Conservation (phyloP, 1,284 basidiomycete genomes). For the Sphagnurus paluster region DNA sequence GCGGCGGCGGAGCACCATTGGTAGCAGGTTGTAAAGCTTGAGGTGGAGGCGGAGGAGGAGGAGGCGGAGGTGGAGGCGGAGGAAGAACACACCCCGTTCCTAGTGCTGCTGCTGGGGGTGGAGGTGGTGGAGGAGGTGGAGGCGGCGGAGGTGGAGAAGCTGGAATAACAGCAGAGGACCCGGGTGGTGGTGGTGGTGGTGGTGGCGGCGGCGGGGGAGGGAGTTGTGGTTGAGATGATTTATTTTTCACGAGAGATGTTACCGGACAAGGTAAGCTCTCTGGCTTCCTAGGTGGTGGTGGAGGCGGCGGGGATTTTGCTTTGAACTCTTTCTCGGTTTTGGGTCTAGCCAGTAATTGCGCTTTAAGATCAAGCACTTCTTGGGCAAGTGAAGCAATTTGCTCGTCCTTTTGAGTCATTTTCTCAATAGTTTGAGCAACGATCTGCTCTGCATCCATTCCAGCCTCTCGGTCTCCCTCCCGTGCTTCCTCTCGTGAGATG, state of each 20-base stretch:
- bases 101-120: background rate
- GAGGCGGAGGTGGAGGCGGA: constrained; percentile 25
- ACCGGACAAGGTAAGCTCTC: constrained; percentile 18
- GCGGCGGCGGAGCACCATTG: constrained; percentile 23
- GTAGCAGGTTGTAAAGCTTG: constrained; percentile 28
- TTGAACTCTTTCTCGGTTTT: constrained; percentile 75
- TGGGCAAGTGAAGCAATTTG: constrained; percentile 56
- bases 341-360: constrained; percentile 50
- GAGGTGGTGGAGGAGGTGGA: constrained; percentile 25
- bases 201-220: constrained; percentile 21
- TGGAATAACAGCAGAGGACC: constrained; percentile 15
- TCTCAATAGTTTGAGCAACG: constrained; percentile 69
- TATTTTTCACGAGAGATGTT: background rate
- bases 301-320: constrained; percentile 62
- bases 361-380: constrained; percentile 55
- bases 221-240: background rate
- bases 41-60: constrained; percentile 19
- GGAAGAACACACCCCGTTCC: constrained; percentile 4
- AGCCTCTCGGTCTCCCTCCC: constrained; percentile 45
- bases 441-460: constrained; percentile 74
- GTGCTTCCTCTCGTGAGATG: constrained; percentile 46
- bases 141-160: constrained; percentile 28
- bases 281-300: constrained; percentile 47
- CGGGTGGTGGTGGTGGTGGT: constrained; percentile 17
- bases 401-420: constrained; percentile 69